These are phyloP conservation scores for Boletus eberwhitei DNA, from an alignment of 768 basidiomycete genomes.

Conservation along the genomic window DNA sequence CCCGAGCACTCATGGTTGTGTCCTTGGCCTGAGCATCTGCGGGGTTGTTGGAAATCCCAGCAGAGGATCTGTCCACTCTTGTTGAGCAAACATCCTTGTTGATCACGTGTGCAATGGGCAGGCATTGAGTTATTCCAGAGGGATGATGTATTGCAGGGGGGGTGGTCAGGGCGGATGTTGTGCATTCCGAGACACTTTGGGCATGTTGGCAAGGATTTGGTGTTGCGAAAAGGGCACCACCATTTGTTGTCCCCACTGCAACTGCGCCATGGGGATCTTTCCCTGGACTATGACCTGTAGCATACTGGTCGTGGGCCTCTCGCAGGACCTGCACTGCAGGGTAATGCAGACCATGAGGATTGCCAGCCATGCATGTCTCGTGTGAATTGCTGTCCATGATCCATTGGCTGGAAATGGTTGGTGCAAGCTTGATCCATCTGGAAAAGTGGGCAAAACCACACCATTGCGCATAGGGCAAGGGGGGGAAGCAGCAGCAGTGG, in stretches of 20 bases:
- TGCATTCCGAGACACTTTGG: not conserved
- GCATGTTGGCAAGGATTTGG: not conserved
- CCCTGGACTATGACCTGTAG: too few species aligned
- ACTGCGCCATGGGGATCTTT: too few species aligned
- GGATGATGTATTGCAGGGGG: not conserved
- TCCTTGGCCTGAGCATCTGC: not conserved
- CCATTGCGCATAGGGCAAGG: not conserved
- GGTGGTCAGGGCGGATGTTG: not conserved
- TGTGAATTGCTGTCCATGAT: not conserved
- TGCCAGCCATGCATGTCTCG: not conserved
- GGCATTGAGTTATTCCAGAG: not conserved
- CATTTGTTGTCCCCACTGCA: too few species aligned
- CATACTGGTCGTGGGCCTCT: not conserved
- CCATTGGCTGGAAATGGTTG: not conserved
- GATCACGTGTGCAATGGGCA: not conserved
- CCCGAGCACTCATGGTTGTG: too few species aligned
- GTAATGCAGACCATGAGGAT: not conserved
- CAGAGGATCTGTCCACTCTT: not conserved
- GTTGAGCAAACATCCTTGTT: not conserved
- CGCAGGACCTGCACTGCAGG: not conserved
- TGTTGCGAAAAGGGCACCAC: not conserved
- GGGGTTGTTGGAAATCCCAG: not conserved
- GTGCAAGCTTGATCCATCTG: not conserved
- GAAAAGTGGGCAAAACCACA: too few species aligned
- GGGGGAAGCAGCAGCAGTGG: not conserved